Evolutionary conservation across 345 rosid genomes (phyloP).

Genomic region (Lumnitzera littorea): DNA sequence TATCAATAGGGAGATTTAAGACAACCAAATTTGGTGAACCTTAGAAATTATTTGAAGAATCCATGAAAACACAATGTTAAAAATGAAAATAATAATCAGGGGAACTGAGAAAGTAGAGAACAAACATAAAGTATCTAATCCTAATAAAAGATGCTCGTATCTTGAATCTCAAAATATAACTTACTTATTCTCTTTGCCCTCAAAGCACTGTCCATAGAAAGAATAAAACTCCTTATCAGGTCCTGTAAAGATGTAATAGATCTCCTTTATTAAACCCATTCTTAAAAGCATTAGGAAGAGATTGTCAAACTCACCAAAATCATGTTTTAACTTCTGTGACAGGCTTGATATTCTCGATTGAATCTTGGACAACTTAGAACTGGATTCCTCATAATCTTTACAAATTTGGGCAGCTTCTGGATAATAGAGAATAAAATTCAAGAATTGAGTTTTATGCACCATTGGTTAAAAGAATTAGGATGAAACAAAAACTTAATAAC

Average conservation of each 20-base stretch:
- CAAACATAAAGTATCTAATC: neutral
- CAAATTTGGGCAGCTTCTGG: slow-evolving; percentile 74
- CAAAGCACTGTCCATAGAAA: slow-evolving; percentile 71
- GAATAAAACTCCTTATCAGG: slow-evolving; percentile 87
- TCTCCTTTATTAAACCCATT: neutral
- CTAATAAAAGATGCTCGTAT: neutral
- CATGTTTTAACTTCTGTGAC: slow-evolving; percentile 69
- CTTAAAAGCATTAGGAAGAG: neutral
- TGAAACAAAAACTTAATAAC: slow-evolving; percentile 2
- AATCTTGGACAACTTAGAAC: slow-evolving; percentile 62
- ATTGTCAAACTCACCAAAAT: slow-evolving; percentile 58
- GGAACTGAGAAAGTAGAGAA: neutral
- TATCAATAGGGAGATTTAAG: neutral
- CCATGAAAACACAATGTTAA: neutral
- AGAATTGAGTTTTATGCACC: slow-evolving; percentile 6
- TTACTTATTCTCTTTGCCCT: slow-evolving; percentile 88
- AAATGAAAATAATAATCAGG: neutral
- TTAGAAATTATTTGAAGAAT: too few relatives aligned
- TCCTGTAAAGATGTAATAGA: slow-evolving; percentile 38
- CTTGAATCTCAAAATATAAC: neutral
- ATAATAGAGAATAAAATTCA: slow-evolving; percentile 16
- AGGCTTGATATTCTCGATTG: slow-evolving; percentile 81
- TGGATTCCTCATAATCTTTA: slow-evolving; percentile 78
- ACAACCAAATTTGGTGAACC: neutral
- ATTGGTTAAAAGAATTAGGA: neutral